Base-by-base conservation (phyloP, 306 rosid species). In the Trifolium fragiferum region DNA sequence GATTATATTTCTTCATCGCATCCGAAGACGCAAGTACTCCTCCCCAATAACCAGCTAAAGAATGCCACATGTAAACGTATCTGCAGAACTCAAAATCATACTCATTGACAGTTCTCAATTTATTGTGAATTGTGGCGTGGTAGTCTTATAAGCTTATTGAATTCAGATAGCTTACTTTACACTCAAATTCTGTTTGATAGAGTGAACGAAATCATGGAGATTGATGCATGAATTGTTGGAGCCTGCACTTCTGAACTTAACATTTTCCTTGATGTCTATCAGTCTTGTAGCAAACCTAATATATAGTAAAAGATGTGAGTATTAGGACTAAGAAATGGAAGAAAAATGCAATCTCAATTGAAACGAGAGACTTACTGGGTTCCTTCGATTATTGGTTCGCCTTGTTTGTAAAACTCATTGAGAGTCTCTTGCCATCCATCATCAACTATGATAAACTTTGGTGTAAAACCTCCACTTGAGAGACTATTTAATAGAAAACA, bases 31-130 rank as follows among this genome's bases (percentile, higher is more conserved):
- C 92, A n/a, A 78, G 84, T 14, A 85, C 79, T 37, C 96, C 96
- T 55, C 96, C 96, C 96, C 93, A 92, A 35, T 90, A 84, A 82
- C 96, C 97, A 83, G 86, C 84, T 73, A 90, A 82, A 58, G 90
- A 88, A 77, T 90, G 97, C 92, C 97, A 92, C 77, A 84, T 66
- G 57, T 88, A 88, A 69, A 92, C 85, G 27, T 78, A 88, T 49
- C 93, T 89, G 85, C 21, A 71, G 6, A 54, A 44, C 78, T 78
- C n/a, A 70, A 10, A 70, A 46, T 66, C 14, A n/a, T 50, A 65
- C 14, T 46, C 14, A 65, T 57, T 30, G 2, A 74, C 64, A 63
- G 50, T 43, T 55, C 47, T 32, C 25, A 58, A 32, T 10, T 50
- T 46, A 20, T 6, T 6, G n/a, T 8, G 47, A 63, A 63, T 15